Conservation (phyloP, 495 filamentous ascomycete species). For the Trichocladium antarcticum region DNA sequence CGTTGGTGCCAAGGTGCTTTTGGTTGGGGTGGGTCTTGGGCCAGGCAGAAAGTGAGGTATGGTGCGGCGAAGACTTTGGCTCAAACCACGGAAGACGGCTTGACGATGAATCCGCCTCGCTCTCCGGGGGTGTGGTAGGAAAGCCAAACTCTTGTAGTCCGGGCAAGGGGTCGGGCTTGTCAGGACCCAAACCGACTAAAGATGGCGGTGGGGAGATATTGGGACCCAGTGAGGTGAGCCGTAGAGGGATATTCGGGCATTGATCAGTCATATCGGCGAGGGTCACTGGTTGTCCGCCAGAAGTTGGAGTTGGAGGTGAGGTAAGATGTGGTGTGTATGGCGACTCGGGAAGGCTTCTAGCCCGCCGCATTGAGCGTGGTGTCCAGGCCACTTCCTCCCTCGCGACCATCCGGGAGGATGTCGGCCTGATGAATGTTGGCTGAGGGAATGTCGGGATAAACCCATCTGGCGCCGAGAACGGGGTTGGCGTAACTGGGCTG, state of each 20-base stretch:
- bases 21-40: constrained; percentile 12
- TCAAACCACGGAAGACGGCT: constrained; percentile 10
- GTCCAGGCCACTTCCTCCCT: constrained; percentile 28
- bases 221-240: constrained; percentile 10
- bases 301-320: not conserved
- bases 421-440: constrained; percentile 39
- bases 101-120: not conserved
- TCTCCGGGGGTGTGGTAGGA: not conserved
- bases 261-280: not conserved
- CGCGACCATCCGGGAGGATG: constrained; percentile 36
- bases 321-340: constrained; percentile 10
- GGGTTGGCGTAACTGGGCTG: not conserved
- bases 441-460: constrained; percentile 28
- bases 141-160: constrained; percentile 22
- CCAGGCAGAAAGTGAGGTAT: constrained; percentile 12
- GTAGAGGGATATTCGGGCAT: constrained; percentile 12
- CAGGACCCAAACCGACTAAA: not conserved
- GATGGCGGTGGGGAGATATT: not conserved
- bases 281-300: not conserved
- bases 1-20: constrained; percentile 4
- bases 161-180: constrained; percentile 4
- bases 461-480: not conserved
- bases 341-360: constrained; percentile 32
- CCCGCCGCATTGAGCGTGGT: constrained; percentile 19
- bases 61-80: constrained; percentile 7